A percentile compares a stretch with the other conserved stretches of the same genome.
Conservation (phyloP, 2,329 filamentous ascomycete species). For the Fusarium sp. region DNA sequence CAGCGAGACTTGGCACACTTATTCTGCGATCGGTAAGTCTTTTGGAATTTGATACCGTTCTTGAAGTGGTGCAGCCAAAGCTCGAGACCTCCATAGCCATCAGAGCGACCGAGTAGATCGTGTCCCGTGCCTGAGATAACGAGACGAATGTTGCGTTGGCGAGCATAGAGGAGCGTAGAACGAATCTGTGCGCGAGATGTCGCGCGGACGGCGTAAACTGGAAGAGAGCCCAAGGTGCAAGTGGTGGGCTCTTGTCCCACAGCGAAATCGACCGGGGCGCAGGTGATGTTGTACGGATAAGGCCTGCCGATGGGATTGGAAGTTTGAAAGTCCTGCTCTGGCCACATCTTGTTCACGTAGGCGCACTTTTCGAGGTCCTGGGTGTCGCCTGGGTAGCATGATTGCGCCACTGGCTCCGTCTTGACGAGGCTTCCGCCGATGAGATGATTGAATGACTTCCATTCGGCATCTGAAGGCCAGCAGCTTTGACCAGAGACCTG, state of each 20-base stretch:
- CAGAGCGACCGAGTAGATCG: conserved; percentile 25
- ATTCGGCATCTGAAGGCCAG: conserved; percentile 17
- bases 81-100: conserved; percentile 26
- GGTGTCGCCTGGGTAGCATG: conserved; percentile 22
- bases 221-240: conserved; percentile 20
- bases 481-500: conserved; percentile 25
- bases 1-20: conserved; percentile 8
- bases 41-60: conserved; percentile 6
- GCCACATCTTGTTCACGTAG: conserved; percentile 30
- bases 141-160: conserved; percentile 6
- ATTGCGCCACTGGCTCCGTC: conserved; percentile 23
- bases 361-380: conserved; percentile 21
- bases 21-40: neutral
- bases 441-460: conserved; percentile 1
- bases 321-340: conserved; percentile 29
- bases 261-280: conserved; percentile 21
- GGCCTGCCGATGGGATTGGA: conserved; percentile 30
- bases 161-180: conserved; percentile 5
- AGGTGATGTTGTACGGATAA: conserved; percentile 34
- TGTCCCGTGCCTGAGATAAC: conserved; percentile 27
- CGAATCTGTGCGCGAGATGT: conserved; percentile 10
- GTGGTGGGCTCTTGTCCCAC: conserved; percentile 16
- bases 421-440: conserved; percentile 20
- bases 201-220: conserved; percentile 25
- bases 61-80: conserved; percentile 30